Evolutionary conservation across 768 basidiomycete species (phyloP).

Genomic region (Sarcodon aspratus): DNA sequence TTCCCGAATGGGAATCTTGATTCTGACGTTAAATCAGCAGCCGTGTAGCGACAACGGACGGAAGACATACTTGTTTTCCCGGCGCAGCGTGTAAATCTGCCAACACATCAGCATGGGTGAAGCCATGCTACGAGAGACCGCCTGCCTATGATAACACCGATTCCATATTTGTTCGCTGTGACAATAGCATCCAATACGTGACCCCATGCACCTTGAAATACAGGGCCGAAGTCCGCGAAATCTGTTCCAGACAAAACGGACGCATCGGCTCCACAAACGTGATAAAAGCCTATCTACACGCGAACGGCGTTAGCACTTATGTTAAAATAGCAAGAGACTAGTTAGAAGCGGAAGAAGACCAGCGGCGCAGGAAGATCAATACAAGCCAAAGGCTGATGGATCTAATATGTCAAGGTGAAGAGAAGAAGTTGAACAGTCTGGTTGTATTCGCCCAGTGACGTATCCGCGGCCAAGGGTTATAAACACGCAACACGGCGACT

Average conservation of each 20-base stretch:
- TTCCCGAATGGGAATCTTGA: slow-evolving; percentile 52
- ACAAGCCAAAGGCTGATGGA: no score
- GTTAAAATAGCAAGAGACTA: no score
- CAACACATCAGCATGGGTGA: slow-evolving; percentile 7
- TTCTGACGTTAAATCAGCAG: slow-evolving; percentile 20
- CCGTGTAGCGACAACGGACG: neutral
- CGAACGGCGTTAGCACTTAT: no score
- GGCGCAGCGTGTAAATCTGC: slow-evolving; percentile 66
- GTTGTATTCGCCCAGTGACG: no score
- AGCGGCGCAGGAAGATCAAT: no score
- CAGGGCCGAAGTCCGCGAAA: slow-evolving; percentile 36
- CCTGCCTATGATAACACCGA: slow-evolving; percentile 69
- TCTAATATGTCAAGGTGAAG: no score
- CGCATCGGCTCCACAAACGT: slow-evolving; percentile 46
- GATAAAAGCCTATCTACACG: slow-evolving; percentile 62
- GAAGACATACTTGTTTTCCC: slow-evolving; percentile 39
- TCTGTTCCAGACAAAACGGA: slow-evolving; percentile 55
- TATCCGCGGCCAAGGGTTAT: no score
- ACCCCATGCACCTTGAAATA: slow-evolving; percentile 58
- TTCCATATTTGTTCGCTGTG: slow-evolving; percentile 38
- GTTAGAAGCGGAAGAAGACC: no score
- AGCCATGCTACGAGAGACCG: neutral
- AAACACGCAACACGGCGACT: no score
- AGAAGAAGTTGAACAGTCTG: neutral
- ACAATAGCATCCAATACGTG: slow-evolving; percentile 50